Conservation (phyloP, 1,139 yeast genomes). For the Pichia sp. region DNA sequence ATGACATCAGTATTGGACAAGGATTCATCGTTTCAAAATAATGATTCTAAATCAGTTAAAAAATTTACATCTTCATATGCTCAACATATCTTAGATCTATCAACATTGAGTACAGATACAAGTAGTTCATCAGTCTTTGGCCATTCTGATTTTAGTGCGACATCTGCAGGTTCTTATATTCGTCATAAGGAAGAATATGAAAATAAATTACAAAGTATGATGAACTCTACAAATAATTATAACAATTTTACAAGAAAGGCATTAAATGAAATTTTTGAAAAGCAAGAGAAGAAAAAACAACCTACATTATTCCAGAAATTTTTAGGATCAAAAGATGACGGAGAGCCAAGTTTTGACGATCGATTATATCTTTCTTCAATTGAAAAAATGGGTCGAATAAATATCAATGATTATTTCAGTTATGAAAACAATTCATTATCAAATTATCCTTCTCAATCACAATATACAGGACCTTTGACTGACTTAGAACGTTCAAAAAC, state of each 20-base stretch:
- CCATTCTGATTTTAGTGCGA: constrained; percentile 68
- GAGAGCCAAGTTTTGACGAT: constrained; percentile 26
- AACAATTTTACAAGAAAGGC: constrained; percentile 30
- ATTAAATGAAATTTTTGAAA: constrained; percentile 38
- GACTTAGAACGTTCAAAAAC: constrained; percentile 76
- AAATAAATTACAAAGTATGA: constrained; percentile 34
- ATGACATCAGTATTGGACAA: background rate
- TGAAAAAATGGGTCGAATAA: constrained; percentile 14
- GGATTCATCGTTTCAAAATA: constrained; percentile 1
- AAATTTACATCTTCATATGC: constrained; percentile 21
- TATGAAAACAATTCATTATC: background rate
- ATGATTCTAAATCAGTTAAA: constrained; percentile 11
- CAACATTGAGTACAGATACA: constrained; percentile 28
- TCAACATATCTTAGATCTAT: constrained; percentile 25
- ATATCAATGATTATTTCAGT: constrained; percentile 1
- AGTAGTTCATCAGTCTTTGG: constrained; percentile 31
- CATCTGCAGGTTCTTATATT: constrained; percentile 80
- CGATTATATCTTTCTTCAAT: constrained; percentile 24
- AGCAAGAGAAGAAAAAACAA: constrained; percentile 40
- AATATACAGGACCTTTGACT: background rate
- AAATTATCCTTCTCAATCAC: background rate
- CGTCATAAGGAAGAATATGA: constrained; percentile 45
- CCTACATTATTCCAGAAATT: constrained; percentile 40
- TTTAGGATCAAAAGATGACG: constrained; percentile 28
- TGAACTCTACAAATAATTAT: constrained; percentile 23